Evolutionary conservation across 1,284 basidiomycete species (phyloP), one percentile per base, ranked within the genome.

Genomic region (Paramarasmius palmivorus): DNA sequence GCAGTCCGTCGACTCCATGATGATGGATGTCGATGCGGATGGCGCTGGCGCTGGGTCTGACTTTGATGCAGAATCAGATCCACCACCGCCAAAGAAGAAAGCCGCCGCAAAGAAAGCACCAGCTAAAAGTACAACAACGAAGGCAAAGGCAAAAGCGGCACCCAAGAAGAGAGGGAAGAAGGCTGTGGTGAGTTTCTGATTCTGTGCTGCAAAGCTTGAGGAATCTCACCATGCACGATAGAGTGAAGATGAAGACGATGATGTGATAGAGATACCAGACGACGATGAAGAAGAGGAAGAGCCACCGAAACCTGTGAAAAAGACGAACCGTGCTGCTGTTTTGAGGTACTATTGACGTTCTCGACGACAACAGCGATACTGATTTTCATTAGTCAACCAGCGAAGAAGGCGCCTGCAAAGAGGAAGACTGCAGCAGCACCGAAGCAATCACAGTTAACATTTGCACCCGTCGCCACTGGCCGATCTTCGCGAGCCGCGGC

Each of bases 1-100:
- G 3, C 73, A 72, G 34, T 91, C 89, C 1, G 81, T 81, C 23
- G 92, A 95, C 64, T 94, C 91, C 14, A 95, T 94, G 90, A 73
- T 79, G 73, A 79, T 84, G 80, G 83, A 87, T 35, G 61, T 83
- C 42, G 82, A 84, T 54, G 67, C 66, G 20, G 72, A 70, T 48
- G 74, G 70, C 58, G 52, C 54, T 14, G 64, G 68, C 6, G 74
- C 66, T 12, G 76, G 72, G 1, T 81, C 78, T 14, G 82, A 82
- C 57, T 80, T 78, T 39, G 78, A 80, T n/a, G 81, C 70, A 23
- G 77, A 75, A 25, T 75, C 73, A 2, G 78, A 80, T 39, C 72
- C 65, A 19, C 68, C 72, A 22, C 69, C 76, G 40, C 75, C 76
- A 35, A 84, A 81, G 67, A 83, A 80, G 63, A 77, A 75, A 46